Base-by-base conservation (phyloP, 2,329 filamentous ascomycete genomes). In the Fusarium algeriense region DNA sequence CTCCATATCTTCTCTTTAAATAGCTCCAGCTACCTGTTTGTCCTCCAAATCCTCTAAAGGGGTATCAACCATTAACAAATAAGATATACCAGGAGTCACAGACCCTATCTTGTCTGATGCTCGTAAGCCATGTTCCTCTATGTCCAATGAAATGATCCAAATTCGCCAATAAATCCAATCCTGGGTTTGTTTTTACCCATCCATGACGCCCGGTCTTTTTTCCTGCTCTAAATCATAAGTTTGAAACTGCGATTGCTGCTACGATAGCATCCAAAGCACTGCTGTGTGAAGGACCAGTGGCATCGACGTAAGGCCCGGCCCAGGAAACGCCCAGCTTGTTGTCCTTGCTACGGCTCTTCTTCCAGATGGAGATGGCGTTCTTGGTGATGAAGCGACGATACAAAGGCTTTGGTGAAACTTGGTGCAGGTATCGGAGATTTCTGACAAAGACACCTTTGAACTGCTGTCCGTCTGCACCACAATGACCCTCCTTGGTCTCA, bases 371-470 rank as follows among this genome's bases (percentile, higher is more conserved):
- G 67, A 91, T 82, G 13, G 91, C 91, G 63, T 92, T 93, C 32
- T 79, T 81, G 50, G 85, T 78, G 60, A 93, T 87, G 60, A 90
- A 90, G 4, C 81, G 76, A 15, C 79, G 81, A 75, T 89, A 91
- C 13, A 78, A 77, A 6, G 82, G 77, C 40, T 86, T 81, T 1
- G 87, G 86, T 2, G 84, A 85, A 5, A 80, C 86, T 2, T 80
- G 75, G 26, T 91, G 83, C 37, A 94, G 79, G 59, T 87, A 85
- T 37, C 85, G 83, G 23, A 94, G 80, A 75, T 92, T 92, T 23
- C 90, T 85, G 19, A 88, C 84, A 69, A 93, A 92, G 38, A 93
- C 83, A 6, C 92, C 92, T 79, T 94, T 93, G 85, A 93, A 94
- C 75, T 92, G 89, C 37, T 87, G 84, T 3, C 84, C 86, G 64